These are phyloP conservation scores for Reticulascus tulasneorum DNA, from an alignment of 2,329 filamentous ascomycete species.

Conservation along the genomic window DNA sequence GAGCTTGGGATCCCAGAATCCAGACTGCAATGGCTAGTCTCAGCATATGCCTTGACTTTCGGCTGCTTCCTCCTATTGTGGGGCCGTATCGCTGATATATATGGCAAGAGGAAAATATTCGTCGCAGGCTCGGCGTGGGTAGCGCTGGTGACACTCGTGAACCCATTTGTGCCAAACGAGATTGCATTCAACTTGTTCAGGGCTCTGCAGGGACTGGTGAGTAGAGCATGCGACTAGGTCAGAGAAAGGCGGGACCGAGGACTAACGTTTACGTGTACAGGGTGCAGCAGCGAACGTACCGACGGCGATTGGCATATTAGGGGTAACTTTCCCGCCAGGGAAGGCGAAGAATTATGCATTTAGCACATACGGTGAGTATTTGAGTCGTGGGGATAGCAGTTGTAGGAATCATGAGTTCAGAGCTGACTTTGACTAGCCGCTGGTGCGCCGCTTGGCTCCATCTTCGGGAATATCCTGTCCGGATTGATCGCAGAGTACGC, in stretches of 20 bases:
- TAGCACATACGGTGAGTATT: slow-evolving; percentile 57
- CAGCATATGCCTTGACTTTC: slow-evolving; percentile 61
- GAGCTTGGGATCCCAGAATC: slow-evolving; percentile 53
- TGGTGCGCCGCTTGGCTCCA: slow-evolving; percentile 59
- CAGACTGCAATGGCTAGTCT: slow-evolving; percentile 63
- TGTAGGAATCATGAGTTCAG: too few relatives aligned
- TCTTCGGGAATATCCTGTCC: slow-evolving; percentile 62
- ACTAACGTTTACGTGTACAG: too few relatives aligned
- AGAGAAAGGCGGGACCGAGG: too few relatives aligned
- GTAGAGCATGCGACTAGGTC: too few relatives aligned
- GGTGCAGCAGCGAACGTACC: slow-evolving; percentile 67
- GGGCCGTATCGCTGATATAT: slow-evolving; percentile 65
- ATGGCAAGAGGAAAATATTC: slow-evolving; percentile 63
- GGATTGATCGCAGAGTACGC: slow-evolving; percentile 61
- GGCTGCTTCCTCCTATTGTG: slow-evolving; percentile 65
- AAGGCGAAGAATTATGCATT: slow-evolving; percentile 70
- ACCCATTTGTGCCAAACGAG: slow-evolving; percentile 63
- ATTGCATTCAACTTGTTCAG: slow-evolving; percentile 65
- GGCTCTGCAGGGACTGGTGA: slow-evolving; percentile 63
- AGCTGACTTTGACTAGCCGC: too few relatives aligned
- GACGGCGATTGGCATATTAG: slow-evolving; percentile 66
- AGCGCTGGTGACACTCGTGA: slow-evolving; percentile 52
- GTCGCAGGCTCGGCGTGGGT: slow-evolving; percentile 62
- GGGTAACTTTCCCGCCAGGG: slow-evolving; percentile 62
- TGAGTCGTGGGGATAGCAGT: too few relatives aligned